These are phyloP conservation scores for Lactarius akahatsu DNA, from an alignment of 768 basidiomycete genomes.

Conservation along the genomic window DNA sequence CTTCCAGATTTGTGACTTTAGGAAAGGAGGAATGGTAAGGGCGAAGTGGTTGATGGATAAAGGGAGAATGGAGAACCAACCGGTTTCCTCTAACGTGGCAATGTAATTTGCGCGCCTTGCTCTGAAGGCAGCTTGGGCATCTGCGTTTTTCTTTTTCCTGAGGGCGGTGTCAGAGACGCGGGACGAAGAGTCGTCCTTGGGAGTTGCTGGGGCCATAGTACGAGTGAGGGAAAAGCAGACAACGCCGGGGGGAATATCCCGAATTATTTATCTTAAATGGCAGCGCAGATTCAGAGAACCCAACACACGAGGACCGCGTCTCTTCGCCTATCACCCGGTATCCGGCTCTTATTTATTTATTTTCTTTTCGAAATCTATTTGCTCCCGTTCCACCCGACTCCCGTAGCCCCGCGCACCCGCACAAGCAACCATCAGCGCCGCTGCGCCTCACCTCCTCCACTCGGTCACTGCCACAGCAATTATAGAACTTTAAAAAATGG, in stretches of 20 bases:
- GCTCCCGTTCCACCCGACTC: slow-evolving; percentile 4
- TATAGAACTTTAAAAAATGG: neutral
- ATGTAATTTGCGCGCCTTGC: slow-evolving; percentile 84
- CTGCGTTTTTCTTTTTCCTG: slow-evolving; percentile 87
- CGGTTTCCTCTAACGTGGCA: slow-evolving; percentile 81
- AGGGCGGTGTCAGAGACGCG: slow-evolving; percentile 66
- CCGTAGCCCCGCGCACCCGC: slow-evolving; percentile 12
- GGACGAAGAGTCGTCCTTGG: slow-evolving; percentile 39
- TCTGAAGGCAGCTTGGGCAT: slow-evolving; percentile 84
- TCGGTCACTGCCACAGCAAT: slow-evolving; percentile 8
- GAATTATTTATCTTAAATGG: slow-evolving; percentile 36
- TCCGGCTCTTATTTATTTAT: slow-evolving; percentile 15
- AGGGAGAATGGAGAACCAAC: slow-evolving; percentile 33
- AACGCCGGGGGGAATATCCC: slow-evolving; percentile 29
- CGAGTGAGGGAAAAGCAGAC: slow-evolving; percentile 29
- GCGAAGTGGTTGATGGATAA: slow-evolving; percentile 15
- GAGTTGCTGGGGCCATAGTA: slow-evolving; percentile 36
- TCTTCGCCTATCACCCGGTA: neutral
- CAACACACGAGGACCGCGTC: slow-evolving; percentile 60
- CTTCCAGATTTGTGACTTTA: slow-evolving; percentile 77
- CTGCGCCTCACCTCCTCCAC: slow-evolving; percentile 20
- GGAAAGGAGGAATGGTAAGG: slow-evolving; percentile 23
- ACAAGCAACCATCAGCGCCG: slow-evolving; percentile 5
- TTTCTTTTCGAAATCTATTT: slow-evolving; percentile 4
- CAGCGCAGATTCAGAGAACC: slow-evolving; percentile 62